A percentile compares a stretch with the other conserved stretches of the same genome.
Evolutionary conservation across 768 basidiomycete species (phyloP).

Genomic region (Tylopilus rubrobrunneus): DNA sequence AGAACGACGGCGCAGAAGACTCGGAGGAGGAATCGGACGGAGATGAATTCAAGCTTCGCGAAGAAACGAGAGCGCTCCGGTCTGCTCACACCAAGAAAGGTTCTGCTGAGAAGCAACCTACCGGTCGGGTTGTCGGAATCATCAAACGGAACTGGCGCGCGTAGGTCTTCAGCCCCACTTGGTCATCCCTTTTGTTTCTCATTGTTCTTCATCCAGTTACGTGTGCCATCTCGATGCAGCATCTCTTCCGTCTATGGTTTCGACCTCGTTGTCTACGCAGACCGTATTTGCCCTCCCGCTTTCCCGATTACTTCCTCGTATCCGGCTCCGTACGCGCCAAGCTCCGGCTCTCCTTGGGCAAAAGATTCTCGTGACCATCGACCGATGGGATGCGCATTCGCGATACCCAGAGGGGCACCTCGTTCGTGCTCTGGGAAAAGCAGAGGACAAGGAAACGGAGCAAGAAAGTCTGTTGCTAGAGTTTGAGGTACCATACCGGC

Average conservation of each 20-base stretch:
- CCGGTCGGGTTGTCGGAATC: slow-evolving; percentile 86
- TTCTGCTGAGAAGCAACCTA: slow-evolving; percentile 73
- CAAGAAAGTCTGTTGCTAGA: slow-evolving; percentile 91
- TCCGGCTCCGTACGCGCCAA: slow-evolving; percentile 92
- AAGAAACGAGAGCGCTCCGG: slow-evolving; percentile 41
- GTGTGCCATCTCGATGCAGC: slow-evolving; percentile 94
- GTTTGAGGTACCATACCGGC: slow-evolving; percentile 92
- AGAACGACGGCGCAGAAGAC: slow-evolving; percentile 83
- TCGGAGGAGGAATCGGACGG: slow-evolving; percentile 57
- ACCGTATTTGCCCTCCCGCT: slow-evolving; percentile 94
- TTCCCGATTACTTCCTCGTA: slow-evolving; percentile 86
- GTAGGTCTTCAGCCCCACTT: slow-evolving; percentile 41
- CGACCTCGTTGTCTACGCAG: slow-evolving; percentile 80
- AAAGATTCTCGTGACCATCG: slow-evolving; percentile 95
- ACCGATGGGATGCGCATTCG: slow-evolving; percentile 83
- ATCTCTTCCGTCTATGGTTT: slow-evolving; percentile 74
- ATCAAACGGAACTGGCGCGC: slow-evolving; percentile 96
- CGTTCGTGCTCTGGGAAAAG: slow-evolving; percentile 85
- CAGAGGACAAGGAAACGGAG: slow-evolving; percentile 94
- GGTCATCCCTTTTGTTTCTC: not conserved
- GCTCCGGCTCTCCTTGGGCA: slow-evolving; percentile 84
- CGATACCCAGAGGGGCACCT: slow-evolving; percentile 97
- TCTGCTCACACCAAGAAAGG: slow-evolving; percentile 21
- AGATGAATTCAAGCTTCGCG: slow-evolving; percentile 33
- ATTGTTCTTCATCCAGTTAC: slow-evolving; percentile 45